phyloP scores from a whole-genome alignment of 305 asterid genomes.

The Fraxinus sp. region DNA sequence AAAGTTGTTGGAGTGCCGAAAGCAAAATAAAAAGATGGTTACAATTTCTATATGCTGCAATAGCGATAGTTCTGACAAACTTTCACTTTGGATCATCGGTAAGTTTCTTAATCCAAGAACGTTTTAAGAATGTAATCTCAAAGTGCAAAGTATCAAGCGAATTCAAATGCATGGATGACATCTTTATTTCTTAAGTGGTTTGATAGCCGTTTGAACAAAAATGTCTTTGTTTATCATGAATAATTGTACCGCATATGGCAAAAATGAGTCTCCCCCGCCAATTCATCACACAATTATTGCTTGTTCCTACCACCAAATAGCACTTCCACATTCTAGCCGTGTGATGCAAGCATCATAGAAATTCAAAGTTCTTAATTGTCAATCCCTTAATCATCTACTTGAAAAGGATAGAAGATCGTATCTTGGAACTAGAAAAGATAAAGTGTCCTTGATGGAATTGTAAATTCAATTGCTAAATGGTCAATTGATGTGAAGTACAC shows the following conservation, averaged over 20 bases:
- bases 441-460: neutral
- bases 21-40: neutral
- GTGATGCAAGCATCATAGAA: neutral
- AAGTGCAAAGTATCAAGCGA: neutral
- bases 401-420: neutral
- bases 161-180: neutral
- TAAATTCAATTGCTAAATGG: neutral
- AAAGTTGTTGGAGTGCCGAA: neutral
- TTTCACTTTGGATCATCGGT: neutral
- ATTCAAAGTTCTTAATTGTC: neutral
- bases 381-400: neutral
- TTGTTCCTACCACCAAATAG: neutral
- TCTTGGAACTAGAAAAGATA: neutral
- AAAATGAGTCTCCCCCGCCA: neutral
- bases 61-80: neutral
- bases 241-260: neutral
- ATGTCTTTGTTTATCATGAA: neutral
- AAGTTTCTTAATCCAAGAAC: neutral
- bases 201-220: neutral
- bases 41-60: neutral
- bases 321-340: neutral
- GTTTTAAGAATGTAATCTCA: neutral
- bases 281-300: neutral
- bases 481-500: neutral
- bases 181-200: neutral